Percentiles rank a stretch among this genome's conserved stretches.
Conservation (phyloP, 139 green algal genomes). For the Coelastrella sp. region DNA sequence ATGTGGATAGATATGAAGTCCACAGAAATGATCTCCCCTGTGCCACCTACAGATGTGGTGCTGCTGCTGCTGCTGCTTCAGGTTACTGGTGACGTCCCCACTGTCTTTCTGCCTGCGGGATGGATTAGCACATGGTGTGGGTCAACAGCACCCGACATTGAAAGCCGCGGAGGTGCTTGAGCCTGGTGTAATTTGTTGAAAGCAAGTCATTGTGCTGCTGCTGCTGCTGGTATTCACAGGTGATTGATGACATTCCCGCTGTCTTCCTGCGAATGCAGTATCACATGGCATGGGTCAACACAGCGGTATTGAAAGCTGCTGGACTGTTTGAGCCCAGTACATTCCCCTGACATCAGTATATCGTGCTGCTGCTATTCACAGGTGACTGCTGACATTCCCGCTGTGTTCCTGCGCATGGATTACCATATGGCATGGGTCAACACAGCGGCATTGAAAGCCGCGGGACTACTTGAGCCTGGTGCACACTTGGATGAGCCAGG, state of each 20-base stretch:
- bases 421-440: constrained; percentile 76
- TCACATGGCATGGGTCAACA: constrained; percentile 77
- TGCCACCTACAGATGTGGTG: too few relatives aligned
- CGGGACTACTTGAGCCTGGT: constrained; percentile 48
- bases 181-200: background rate
- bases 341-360: too few relatives aligned
- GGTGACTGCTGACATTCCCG: constrained; percentile 45
- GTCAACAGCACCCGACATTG: constrained; percentile 71
- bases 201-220: too few relatives aligned
- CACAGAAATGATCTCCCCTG: too few relatives aligned
- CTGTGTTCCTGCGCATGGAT: constrained; percentile 70
- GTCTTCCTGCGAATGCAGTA: constrained; percentile 71
- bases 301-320: constrained; percentile 63
- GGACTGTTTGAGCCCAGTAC: constrained; percentile 40
- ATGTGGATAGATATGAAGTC: too few relatives aligned
- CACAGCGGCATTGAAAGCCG: constrained; percentile 61
- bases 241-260: constrained; percentile 41
- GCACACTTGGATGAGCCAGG: background rate
- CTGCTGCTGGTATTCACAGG: background rate
- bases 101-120: constrained; percentile 66
- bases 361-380: background rate
- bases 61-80: too few relatives aligned
- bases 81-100: too few relatives aligned
- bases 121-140: constrained; percentile 76
- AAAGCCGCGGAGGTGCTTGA: constrained; percentile 54